Evolutionary conservation across 805 yeast species (phyloP).

Genomic region (Kluyveromyces dobzhanskii): DNA sequence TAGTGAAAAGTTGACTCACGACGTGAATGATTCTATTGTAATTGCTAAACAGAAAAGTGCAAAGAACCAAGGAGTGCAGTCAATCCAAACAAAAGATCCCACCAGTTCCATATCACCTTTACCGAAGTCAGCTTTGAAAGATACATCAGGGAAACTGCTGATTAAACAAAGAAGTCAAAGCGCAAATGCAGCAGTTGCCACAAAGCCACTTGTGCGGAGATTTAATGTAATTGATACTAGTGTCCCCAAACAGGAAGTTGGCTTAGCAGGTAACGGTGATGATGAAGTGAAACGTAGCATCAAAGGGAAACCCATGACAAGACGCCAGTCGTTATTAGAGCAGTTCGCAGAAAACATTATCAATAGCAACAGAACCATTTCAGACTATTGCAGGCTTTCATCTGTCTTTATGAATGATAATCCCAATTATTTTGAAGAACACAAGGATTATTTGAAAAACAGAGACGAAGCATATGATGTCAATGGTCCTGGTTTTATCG

Average conservation of each 20-base stretch:
- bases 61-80: too few species aligned
- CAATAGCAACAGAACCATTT: neutral
- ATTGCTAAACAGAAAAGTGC: too few species aligned
- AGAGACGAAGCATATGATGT: neutral
- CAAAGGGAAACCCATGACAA: neutral
- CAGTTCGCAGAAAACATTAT: neutral
- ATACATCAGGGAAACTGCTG: too few species aligned
- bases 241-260: neutral
- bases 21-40: too few species aligned
- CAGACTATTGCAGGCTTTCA: neutral
- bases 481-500: conserved; percentile 2
- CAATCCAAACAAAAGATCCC: too few species aligned
- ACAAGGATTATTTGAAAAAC: neutral
- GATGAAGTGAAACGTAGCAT: neutral
- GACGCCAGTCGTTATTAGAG: neutral
- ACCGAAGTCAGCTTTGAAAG: too few species aligned
- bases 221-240: neutral
- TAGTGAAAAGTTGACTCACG: too few species aligned
- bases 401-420: neutral
- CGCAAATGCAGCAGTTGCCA: too few species aligned
- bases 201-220: neutral
- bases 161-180: too few species aligned
- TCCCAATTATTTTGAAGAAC: conserved; percentile 1
- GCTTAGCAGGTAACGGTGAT: too few species aligned
- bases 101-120: too few species aligned